A percentile compares a stretch with the other conserved stretches of the same genome.
phyloP scores from a whole-genome alignment of 805 yeast species.

The Naumovozyma castellii region DNA sequence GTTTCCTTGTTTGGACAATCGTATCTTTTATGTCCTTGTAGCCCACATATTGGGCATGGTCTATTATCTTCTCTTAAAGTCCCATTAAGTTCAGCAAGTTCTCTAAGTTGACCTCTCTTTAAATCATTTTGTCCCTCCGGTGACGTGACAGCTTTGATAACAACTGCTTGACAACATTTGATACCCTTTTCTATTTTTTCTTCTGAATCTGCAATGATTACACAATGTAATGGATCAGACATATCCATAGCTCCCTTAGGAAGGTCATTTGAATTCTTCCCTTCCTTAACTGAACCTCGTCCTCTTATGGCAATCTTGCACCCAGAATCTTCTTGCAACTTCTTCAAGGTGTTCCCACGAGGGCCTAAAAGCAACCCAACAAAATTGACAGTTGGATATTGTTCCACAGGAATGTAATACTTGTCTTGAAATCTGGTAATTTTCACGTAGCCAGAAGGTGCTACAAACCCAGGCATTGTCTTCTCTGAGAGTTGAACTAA shows the following conservation, averaged over 20 bases:
- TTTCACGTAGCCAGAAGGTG: conserved; percentile 69
- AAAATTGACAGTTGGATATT: conserved; percentile 86
- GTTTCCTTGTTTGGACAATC: conserved; percentile 52
- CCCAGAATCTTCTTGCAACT: conserved; percentile 75
- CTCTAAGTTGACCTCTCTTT: conserved; percentile 83
- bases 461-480: conserved; percentile 62
- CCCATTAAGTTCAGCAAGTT: conserved; percentile 89
- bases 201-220: conserved; percentile 73
- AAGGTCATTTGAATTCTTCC: conserved; percentile 47
- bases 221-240: conserved; percentile 81
- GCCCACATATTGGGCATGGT: conserved; percentile 57
- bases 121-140: conserved; percentile 92
- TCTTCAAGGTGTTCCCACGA: conserved; percentile 81
- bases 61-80: conserved; percentile 75
- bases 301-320: conserved; percentile 90
- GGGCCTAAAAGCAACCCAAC: conserved; percentile 90
- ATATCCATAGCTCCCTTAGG: conserved; percentile 44
- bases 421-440: conserved; percentile 72
- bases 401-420: conserved; percentile 72
- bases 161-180: conserved; percentile 60
- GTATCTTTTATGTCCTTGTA: conserved; percentile 52
- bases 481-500: conserved; percentile 69
- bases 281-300: conserved; percentile 91
- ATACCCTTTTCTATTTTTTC: conserved; percentile 71
- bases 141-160: conserved; percentile 73